Evolutionary conservation across 768 basidiomycete species (phyloP).

Genomic region (Amanita pallidorosea): DNA sequence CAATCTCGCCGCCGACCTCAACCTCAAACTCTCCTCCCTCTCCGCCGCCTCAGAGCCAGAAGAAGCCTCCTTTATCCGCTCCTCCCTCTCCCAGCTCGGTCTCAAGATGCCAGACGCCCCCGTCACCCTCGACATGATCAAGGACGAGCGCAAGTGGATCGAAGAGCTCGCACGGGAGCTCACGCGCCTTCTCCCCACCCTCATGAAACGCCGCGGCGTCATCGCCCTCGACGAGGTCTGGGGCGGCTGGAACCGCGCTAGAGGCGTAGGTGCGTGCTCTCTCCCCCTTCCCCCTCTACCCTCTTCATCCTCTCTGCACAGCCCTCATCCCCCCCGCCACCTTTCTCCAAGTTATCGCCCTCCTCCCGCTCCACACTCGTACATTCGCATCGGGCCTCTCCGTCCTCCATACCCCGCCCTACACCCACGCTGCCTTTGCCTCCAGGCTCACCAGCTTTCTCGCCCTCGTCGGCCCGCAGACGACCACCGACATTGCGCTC

Average conservation of each 20-base stretch:
- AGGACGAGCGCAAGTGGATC: conserved; percentile 70
- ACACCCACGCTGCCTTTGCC: conserved; percentile 56
- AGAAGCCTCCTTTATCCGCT: conserved; percentile 79
- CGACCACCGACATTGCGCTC: conserved; percentile 60
- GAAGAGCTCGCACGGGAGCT: conserved; percentile 80
- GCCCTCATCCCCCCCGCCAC: conserved; percentile 87
- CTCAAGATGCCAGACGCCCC: conserved; percentile 69
- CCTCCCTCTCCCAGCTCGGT: conserved; percentile 84
- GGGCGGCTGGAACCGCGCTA: conserved; percentile 91
- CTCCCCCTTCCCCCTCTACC: background rate
- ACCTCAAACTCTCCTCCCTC: conserved; percentile 47
- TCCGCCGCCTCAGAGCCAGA: conserved; percentile 50
- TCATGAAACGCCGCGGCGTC: conserved; percentile 74
- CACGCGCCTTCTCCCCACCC: conserved; percentile 53
- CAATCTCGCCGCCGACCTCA: conserved; percentile 77
- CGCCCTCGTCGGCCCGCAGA: conserved; percentile 36
- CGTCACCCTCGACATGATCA: conserved; percentile 82
- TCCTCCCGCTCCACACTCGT: conserved; percentile 48
- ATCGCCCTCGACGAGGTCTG: conserved; percentile 88
- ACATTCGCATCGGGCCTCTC: conserved; percentile 64
- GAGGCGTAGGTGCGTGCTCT: conserved; percentile 67
- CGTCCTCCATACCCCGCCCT: conserved; percentile 79
- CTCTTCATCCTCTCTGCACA: background rate
- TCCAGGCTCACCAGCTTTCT: conserved; percentile 52
- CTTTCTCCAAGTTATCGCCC: conserved; percentile 65